phyloP scores from a whole-genome alignment of 768 basidiomycete genomes.

The Suillus tomentosus region DNA sequence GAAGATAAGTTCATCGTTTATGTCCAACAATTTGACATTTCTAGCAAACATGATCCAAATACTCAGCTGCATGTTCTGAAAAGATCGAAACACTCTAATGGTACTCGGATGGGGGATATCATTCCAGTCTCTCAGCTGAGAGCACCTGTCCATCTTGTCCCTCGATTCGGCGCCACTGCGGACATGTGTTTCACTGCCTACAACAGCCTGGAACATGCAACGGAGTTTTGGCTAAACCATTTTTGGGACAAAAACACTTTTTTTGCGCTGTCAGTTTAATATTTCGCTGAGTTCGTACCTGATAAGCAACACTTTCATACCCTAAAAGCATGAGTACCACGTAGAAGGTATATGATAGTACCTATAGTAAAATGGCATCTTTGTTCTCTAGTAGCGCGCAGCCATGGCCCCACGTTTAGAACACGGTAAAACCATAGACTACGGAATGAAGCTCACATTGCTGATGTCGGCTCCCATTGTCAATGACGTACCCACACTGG shows the following conservation, averaged over 20 bases:
- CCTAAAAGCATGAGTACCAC: background rate
- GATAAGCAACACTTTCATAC: background rate
- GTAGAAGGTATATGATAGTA: no score
- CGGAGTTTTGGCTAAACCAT: slow-evolving; percentile 33
- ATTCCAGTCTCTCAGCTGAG: slow-evolving; percentile 27
- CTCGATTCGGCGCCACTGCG: slow-evolving; percentile 30
- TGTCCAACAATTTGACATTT: no score
- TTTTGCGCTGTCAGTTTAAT: slow-evolving; percentile 5
- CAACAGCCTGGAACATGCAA: background rate
- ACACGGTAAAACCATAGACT: background rate
- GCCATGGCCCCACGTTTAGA: background rate
- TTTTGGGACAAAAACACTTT: slow-evolving; percentile 35
- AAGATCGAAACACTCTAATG: no score
- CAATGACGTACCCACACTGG: background rate
- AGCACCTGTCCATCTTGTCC: slow-evolving; percentile 28
- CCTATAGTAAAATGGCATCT: no score
- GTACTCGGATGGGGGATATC: slow-evolving; percentile 8
- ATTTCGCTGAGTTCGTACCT: background rate
- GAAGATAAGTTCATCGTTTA: no score
- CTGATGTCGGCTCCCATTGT: background rate
- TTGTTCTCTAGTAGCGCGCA: no score
- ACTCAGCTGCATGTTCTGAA: no score
- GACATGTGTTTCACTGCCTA: slow-evolving; percentile 22
- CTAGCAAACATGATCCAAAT: no score
- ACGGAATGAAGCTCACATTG: background rate